Percentiles rank a stretch among this genome's conserved stretches.
phyloP scores from a whole-genome alignment of 2,329 filamentous ascomycete genomes.

The Talaromyces marneffei region DNA sequence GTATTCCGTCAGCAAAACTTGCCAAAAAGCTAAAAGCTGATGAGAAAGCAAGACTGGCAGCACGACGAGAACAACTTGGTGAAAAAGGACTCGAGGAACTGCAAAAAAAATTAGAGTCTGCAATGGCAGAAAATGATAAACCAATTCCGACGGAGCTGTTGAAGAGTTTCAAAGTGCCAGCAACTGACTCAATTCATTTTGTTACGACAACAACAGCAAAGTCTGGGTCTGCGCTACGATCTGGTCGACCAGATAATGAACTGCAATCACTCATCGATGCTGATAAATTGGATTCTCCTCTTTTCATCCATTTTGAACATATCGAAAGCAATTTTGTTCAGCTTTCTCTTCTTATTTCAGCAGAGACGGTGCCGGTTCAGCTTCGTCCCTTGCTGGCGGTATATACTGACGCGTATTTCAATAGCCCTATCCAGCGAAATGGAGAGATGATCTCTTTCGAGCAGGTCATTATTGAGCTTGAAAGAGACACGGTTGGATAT shows the following conservation, averaged over 20 bases:
- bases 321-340: conserved; percentile 90
- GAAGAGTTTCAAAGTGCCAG: conserved; percentile 73
- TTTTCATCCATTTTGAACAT: conserved; percentile 97
- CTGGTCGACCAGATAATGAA: conserved; percentile 61
- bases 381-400: conserved; percentile 78
- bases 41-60: conserved; percentile 71
- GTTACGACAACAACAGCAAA: conserved; percentile 81
- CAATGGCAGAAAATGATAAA: conserved; percentile 82
- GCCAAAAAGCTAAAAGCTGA: conserved; percentile 75
- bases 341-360: conserved; percentile 74
- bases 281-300: conserved; percentile 57
- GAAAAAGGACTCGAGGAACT: conserved; percentile 73
- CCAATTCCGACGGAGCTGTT: conserved; percentile 79
- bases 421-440: conserved; percentile 72
- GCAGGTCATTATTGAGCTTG: conserved; percentile 82
- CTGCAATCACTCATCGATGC: conserved; percentile 72
- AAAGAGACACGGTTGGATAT: conserved; percentile 86
- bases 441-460: conserved; percentile 80
- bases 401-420: conserved; percentile 91
- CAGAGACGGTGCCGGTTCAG: conserved; percentile 68
- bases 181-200: conserved; percentile 88
- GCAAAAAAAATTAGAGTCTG: conserved; percentile 68
- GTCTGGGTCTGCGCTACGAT: conserved; percentile 66
- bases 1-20: conserved; percentile 73
- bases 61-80: conserved; percentile 72